phyloP scores from a whole-genome alignment of 352 stramenopile genomes.

The Pythium monospermum region DNA sequence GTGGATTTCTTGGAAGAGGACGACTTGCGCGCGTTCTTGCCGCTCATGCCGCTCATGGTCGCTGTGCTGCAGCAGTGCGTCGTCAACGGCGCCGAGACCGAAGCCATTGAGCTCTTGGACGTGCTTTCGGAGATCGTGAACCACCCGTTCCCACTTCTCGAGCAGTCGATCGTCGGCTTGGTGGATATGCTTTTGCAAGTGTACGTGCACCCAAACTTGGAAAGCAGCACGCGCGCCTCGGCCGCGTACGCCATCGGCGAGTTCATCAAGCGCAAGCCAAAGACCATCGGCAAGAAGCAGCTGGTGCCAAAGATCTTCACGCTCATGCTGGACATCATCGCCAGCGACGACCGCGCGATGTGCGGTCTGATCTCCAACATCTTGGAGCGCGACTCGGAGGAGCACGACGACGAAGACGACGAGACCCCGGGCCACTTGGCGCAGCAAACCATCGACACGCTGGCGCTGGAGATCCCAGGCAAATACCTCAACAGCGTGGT shows the following conservation, averaged over 20 bases:
- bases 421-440: conserved; percentile 76
- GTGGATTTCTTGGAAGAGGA: conserved; percentile 77
- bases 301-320: conserved; percentile 82
- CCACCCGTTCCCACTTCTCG: conserved; percentile 79
- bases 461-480: conserved; percentile 70
- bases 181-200: conserved; percentile 83
- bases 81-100: conserved; percentile 59
- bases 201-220: conserved; percentile 66
- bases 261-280: conserved; percentile 88
- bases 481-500: conserved; percentile 82
- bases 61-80: conserved; percentile 84
- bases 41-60: conserved; percentile 80
- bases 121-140: conserved; percentile 84
- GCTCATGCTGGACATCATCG: conserved; percentile 82
- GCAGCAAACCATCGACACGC: conserved; percentile 81
- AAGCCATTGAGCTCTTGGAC: conserved; percentile 85
- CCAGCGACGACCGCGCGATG: conserved; percentile 67
- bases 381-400: conserved; percentile 55
- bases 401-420: conserved; percentile 63
- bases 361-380: conserved; percentile 82
- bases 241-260: conserved; percentile 80
- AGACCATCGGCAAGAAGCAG: conserved; percentile 84
- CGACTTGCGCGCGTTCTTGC: conserved; percentile 67
- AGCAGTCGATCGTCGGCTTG: conserved; percentile 73
- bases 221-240: conserved; percentile 72